These are phyloP conservation scores for Xylaria castorea DNA, from an alignment of 495 filamentous ascomycete species.

Conservation along the genomic window DNA sequence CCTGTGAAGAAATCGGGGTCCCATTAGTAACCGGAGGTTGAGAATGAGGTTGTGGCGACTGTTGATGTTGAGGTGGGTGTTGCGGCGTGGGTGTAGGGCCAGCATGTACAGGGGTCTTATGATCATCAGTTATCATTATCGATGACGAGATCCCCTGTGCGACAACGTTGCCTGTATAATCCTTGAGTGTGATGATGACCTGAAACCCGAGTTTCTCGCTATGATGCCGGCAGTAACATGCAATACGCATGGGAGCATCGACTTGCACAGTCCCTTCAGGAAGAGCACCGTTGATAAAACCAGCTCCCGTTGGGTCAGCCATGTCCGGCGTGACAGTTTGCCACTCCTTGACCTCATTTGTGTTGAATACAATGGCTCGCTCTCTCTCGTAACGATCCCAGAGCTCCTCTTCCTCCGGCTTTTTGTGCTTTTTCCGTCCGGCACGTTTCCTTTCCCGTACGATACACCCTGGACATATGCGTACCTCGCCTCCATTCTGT, in stretches of 20 bases:
- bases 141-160: slow-evolving; percentile 85
- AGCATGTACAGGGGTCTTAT: slow-evolving; percentile 74
- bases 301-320: slow-evolving; percentile 44
- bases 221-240: slow-evolving; percentile 95
- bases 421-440: slow-evolving; percentile 85
- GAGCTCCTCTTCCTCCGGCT: slow-evolving; percentile 80
- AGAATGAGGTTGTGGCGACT: slow-evolving; percentile 38
- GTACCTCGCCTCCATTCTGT: slow-evolving; percentile 83
- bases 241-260: slow-evolving; percentile 90
- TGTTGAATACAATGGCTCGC: slow-evolving; percentile 92
- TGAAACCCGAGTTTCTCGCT: slow-evolving; percentile 89
- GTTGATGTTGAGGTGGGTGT: slow-evolving; percentile 22
- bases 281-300: slow-evolving; percentile 43
- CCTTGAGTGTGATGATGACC: slow-evolving; percentile 92
- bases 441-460: slow-evolving; percentile 86
- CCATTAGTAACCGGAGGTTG: slow-evolving; percentile 29
- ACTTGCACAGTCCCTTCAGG: slow-evolving; percentile 73
- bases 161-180: slow-evolving; percentile 72
- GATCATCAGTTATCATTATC: slow-evolving; percentile 96
- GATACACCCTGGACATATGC: slow-evolving; percentile 85
- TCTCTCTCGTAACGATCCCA: slow-evolving; percentile 80
- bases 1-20: slow-evolving; percentile 30
- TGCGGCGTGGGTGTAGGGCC: slow-evolving; percentile 34
- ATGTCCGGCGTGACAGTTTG: slow-evolving; percentile 54
- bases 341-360: slow-evolving; percentile 89